These are phyloP conservation scores for Cicer yamashitae DNA, from an alignment of 306 rosid genomes.

Conservation along the genomic window DNA sequence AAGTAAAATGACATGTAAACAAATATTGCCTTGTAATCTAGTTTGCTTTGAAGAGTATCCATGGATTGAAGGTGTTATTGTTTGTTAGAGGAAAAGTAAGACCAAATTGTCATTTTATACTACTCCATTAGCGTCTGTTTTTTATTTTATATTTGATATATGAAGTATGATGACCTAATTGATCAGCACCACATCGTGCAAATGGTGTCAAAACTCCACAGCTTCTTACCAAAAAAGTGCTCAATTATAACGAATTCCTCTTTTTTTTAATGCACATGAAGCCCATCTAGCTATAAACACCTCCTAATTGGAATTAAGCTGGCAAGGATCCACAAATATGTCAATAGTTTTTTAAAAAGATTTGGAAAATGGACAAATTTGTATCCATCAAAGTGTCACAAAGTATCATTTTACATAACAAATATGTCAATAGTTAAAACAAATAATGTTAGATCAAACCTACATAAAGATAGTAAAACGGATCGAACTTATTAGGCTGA, in stretches of 20 bases:
- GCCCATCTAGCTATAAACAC: conserved; percentile 39
- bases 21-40: conserved; percentile 17
- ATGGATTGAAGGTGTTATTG: conserved; percentile 29
- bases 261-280: conserved; percentile 43
- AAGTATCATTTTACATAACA: not conserved
- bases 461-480: no score
- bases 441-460: not conserved
- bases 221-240: conserved; percentile 38
- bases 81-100: conserved; percentile 12
- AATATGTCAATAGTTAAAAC: not conserved
- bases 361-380: no score
- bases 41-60: not conserved
- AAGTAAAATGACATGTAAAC: not conserved
- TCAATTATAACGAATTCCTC: conserved; percentile 30
- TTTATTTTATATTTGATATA: no score
- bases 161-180: conserved; percentile 10
- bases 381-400: no score
- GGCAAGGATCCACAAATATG: conserved; percentile 38
- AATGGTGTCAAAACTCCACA: conserved; percentile 34
- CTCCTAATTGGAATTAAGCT: conserved; percentile 40
- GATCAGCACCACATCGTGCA: conserved; percentile 35
- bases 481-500: no score
- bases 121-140: no score
- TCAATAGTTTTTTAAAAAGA: no score
- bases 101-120: not conserved